Conservation (phyloP, 2,329 filamentous ascomycete species). For the Calonectria fujianensis region DNA sequence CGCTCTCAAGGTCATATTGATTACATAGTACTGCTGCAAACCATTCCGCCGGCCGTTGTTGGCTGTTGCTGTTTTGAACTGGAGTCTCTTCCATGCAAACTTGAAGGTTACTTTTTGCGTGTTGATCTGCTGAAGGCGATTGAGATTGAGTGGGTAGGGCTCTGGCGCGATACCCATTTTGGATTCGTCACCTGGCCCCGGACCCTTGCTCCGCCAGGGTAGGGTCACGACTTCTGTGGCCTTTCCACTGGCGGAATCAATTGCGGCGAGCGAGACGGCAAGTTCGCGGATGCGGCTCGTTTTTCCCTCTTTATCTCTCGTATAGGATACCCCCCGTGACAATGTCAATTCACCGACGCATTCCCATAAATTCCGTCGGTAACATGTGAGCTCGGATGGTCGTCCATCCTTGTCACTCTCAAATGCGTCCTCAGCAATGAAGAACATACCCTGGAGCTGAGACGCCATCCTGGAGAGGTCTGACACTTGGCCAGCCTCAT, state of each 20-base stretch:
- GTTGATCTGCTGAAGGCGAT: constrained; percentile 81
- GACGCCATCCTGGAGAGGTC: constrained; percentile 71
- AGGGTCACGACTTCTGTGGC: constrained; percentile 95
- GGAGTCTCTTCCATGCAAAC: constrained; percentile 93
- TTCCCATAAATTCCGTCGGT: constrained; percentile 95
- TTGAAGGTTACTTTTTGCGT: constrained; percentile 86
- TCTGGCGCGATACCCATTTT: constrained; percentile 74
- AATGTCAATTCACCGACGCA: constrained; percentile 91
- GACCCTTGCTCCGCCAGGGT: constrained; percentile 82
- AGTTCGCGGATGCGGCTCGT: constrained; percentile 86
- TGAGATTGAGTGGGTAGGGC: constrained; percentile 72
- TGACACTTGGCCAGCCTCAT: constrained; percentile 77
- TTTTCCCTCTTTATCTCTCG: constrained; percentile 84
- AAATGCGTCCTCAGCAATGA: constrained; percentile 88
- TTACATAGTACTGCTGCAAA: constrained; percentile 94
- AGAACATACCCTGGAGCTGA: constrained; percentile 92
- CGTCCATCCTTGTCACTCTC: constrained; percentile 73
- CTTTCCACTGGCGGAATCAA: constrained; percentile 94
- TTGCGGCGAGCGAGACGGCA: constrained; percentile 87
- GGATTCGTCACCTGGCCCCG: constrained; percentile 67
- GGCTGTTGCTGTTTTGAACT: constrained; percentile 96
- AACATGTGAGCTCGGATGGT: constrained; percentile 92
- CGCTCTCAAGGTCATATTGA: constrained; percentile 88
- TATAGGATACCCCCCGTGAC: constrained; percentile 80
- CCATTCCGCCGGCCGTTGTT: constrained; percentile 97